Base-by-base conservation (phyloP, 768 basidiomycete species). In the Collybiopsis luxurians region DNA sequence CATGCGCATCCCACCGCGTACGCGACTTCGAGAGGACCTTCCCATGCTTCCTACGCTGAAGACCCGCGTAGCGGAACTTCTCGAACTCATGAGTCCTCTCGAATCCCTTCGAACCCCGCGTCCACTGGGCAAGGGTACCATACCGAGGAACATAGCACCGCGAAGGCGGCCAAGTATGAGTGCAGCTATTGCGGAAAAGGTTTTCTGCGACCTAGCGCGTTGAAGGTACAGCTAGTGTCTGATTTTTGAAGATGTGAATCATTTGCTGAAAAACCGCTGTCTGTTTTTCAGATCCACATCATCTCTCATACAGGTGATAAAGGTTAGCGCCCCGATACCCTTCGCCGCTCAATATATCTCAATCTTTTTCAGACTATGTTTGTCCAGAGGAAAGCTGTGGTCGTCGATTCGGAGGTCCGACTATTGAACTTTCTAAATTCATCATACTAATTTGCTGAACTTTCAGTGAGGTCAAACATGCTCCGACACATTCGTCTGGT, bases 231-330 rank as follows among this genome's bases (percentile, higher is more conserved):
- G 23, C 15, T 12, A 15, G 10, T 47, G n/a, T 61, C 40, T 43
- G 44, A n/a, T 27, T 27, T 26, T 36, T 4, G 53, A 28, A 48
- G 15, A 13, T 19, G 9, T 13, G 49, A 27, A 46, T 52, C 6
- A 53, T 27, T 13, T 13, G 31, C 31, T 34, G 31, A 34, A 34
- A 34, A 34, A 34, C n/a, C n/a, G n/a, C n/a, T 34, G 5, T 21
- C 24, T 17, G 24, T 9, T 59, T 30, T 56, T 23, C n/a, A 83
- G 81, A 83, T 83, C 56, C 82, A 83, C 61, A 59, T 80, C 57
- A 81, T 83, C 49, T 82, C 79, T 52, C 81, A 83, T 66, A 83
- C 81, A 0, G 81, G 81, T 47, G 81, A 83, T 63, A 82, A 79
- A 67, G 82, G 81, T 81, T 62, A 73, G 77, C 69, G 21, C 27